Evolutionary conservation across 2,329 filamentous ascomycete species (phyloP), one percentile per base, ranked within the genome.

Genomic region (Nemania bipapillata): DNA sequence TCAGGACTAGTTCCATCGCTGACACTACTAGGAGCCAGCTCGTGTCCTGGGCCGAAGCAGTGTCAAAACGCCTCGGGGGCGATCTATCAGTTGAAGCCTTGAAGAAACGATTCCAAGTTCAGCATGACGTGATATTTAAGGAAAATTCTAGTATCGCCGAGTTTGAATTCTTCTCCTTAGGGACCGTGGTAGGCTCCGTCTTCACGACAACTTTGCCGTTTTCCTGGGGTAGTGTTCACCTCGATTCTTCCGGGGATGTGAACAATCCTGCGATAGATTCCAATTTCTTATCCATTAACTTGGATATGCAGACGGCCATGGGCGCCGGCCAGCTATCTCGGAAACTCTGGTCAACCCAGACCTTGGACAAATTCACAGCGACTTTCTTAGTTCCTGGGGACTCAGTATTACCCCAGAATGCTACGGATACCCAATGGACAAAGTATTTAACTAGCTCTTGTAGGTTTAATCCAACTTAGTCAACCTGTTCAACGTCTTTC

Each of bases 51-150:
- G 80, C 80, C 0, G 58, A 70, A 47, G 66, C 75, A 26, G 69
- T 78, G n/a, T 74, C 74, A 1, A 69, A 71, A 2, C 70, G 73
- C 2, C 76, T 76, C 58, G 66, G 73, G 4, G 75, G 77, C 17
- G 75, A 69, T 7, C 73, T 80, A 12, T 70, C 74, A 9, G 70
- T 75, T 4, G 64, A 76, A 15, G 76, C 79, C 15, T 67, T 86
- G 32, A 78, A 84, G 65, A 73, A 74, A 15, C 74, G 85, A 1
- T 78, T 86, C 22, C 74, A 75, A 7, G 75, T 83, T 2, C 84
- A 87, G 74, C 79, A 86, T 67, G 80, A 84, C 57, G 76, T 87
- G 9, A 79, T 87, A 17, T 86, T 86, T 74, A 75, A 78, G 20
- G 76, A 80, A 63, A 76, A 79, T n/a, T n/a, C n/a, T n/a, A n/a